These are phyloP conservation scores for Gracilaria caudata DNA, from an alignment of 23 red algal genomes.

Conservation along the genomic window DNA sequence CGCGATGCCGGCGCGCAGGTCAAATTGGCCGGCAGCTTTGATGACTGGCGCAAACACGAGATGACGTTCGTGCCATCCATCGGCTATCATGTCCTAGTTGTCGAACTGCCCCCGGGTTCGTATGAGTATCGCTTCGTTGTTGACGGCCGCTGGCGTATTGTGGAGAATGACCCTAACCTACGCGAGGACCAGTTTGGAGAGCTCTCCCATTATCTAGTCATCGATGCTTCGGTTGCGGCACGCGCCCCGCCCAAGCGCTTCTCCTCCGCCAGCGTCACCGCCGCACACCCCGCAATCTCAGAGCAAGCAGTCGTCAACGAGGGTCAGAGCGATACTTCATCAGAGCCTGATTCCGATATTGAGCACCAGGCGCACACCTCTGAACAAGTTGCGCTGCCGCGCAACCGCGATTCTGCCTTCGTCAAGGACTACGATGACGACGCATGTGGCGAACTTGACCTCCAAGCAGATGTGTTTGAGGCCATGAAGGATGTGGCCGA, in stretches of 20 bases:
- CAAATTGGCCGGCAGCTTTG: slow-evolving; percentile 62
- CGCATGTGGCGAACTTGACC: slow-evolving; percentile 50
- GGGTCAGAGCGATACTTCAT: slow-evolving; percentile 55
- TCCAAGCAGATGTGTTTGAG: slow-evolving; percentile 80
- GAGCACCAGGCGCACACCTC: neutral
- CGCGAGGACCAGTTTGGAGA: slow-evolving; percentile 73
- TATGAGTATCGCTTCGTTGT: slow-evolving; percentile 80
- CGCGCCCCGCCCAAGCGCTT: slow-evolving; percentile 35
- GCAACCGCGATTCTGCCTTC: slow-evolving; percentile 45
- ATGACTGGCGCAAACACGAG: slow-evolving; percentile 76
- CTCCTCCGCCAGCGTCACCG: slow-evolving; percentile 36
- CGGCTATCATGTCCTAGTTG: slow-evolving; percentile 60
- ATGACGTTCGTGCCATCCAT: slow-evolving; percentile 66
- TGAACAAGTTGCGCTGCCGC: neutral
- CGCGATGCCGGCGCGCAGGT: slow-evolving; percentile 51
- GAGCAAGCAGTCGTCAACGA: slow-evolving; percentile 27
- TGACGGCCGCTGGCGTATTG: slow-evolving; percentile 77
- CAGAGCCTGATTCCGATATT: slow-evolving; percentile 31
- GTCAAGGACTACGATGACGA: slow-evolving; percentile 78
- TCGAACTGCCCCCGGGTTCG: slow-evolving; percentile 70
- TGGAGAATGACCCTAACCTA: slow-evolving; percentile 59
- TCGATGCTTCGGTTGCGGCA: slow-evolving; percentile 10
- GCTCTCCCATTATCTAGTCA: slow-evolving; percentile 35
- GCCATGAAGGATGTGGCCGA: slow-evolving; percentile 71
- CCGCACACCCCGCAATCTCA: slow-evolving; percentile 12